phyloP scores from a whole-genome alignment of 2,329 filamentous ascomycete species.

The Sporothrix luriei region DNA sequence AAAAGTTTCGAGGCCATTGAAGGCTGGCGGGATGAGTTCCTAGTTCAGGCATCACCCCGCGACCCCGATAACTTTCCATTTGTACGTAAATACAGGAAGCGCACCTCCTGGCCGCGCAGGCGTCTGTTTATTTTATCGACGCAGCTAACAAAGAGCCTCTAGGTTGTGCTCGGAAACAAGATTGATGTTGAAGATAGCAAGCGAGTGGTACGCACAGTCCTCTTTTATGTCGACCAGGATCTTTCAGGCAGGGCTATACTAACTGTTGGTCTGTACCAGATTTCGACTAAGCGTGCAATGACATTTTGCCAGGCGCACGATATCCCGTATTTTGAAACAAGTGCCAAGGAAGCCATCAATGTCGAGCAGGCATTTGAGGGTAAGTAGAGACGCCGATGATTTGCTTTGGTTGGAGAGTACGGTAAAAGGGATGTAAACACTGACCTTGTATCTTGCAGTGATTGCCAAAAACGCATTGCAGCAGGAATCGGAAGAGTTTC shows the following conservation, averaged over 20 bases:
- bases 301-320: slow-evolving; percentile 97
- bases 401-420: background rate
- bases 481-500: slow-evolving; percentile 97
- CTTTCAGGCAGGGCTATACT: background rate
- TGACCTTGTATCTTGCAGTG: slow-evolving; percentile 56
- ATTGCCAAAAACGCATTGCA: slow-evolving; percentile 94
- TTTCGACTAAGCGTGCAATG: slow-evolving; percentile 93
- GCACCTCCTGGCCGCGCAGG: background rate
- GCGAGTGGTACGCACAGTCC: slow-evolving; percentile 68
- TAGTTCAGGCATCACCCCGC: slow-evolving; percentile 94
- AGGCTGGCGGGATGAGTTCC: slow-evolving; percentile 96
- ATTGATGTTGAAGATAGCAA: slow-evolving; percentile 98
- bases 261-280: slow-evolving; percentile 51
- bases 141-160: slow-evolving; percentile 27
- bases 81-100: slow-evolving; percentile 56
- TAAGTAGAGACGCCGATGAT: slow-evolving; percentile 42
- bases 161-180: slow-evolving; percentile 98
- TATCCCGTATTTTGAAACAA: slow-evolving; percentile 99
- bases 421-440: background rate
- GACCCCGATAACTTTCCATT: slow-evolving; percentile 98
- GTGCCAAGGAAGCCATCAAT: slow-evolving; percentile 97
- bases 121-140: background rate
- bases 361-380: slow-evolving; percentile 81
- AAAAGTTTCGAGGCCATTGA: slow-evolving; percentile 99
- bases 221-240: slow-evolving; percentile 29